These are phyloP conservation scores for Trichoderma atrobrunneum DNA, from an alignment of 2,329 filamentous ascomycete genomes.

Conservation along the genomic window DNA sequence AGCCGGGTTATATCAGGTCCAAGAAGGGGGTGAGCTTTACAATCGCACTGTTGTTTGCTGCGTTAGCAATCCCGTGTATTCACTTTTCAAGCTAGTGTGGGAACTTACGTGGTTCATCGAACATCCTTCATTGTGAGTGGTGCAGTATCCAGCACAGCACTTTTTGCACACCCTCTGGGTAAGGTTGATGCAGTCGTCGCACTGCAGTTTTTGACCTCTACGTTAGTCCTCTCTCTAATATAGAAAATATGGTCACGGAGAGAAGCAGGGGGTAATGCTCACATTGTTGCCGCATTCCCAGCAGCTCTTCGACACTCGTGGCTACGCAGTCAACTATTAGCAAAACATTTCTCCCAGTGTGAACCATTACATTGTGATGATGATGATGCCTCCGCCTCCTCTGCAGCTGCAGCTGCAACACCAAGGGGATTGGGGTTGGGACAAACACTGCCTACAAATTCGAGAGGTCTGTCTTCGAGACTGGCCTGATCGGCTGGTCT, in stretches of 20 bases:
- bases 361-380: constrained; percentile 6
- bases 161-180: constrained; percentile 69
- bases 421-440: not conserved
- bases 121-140: constrained; percentile 78
- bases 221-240: constrained; percentile 14
- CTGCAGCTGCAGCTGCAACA: constrained; percentile 16
- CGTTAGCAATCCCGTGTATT: constrained; percentile 10
- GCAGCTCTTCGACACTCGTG: constrained; percentile 66
- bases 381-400: not conserved
- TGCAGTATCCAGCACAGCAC: constrained; percentile 79
- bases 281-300: constrained; percentile 85
- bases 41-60: constrained; percentile 5
- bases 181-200: constrained; percentile 67
- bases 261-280: constrained; percentile 32
- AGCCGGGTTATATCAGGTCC: not conserved
- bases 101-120: constrained; percentile 57
- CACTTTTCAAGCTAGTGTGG: not conserved
- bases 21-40: not conserved
- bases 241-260: not conserved
- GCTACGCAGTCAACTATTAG: constrained; percentile 32
- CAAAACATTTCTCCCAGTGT: not conserved
- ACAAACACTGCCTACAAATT: constrained; percentile 24
- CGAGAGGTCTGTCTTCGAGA: constrained; percentile 18
- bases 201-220: constrained; percentile 46
- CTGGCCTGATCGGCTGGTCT: constrained; percentile 20